Base-by-base conservation (phyloP, 176 grass and related monocot genomes). In the Thalia dealbata region DNA sequence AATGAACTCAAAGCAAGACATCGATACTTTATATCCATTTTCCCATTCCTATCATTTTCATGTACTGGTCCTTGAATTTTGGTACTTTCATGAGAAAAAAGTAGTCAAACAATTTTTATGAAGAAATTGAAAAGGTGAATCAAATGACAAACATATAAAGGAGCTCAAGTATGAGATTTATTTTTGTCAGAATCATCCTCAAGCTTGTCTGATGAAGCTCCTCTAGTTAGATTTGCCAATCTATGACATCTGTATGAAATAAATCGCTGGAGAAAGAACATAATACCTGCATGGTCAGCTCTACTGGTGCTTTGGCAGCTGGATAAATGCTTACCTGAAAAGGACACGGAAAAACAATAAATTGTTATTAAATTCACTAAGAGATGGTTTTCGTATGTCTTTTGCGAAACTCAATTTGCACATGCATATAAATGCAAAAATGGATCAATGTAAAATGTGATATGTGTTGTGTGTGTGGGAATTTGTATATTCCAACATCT, bases 281-380 rank as follows among this genome's bases (percentile, higher is more conserved):
- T 69, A 62, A 12, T 75, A 91, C 89, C 89, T 91, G 89, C 85
- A 91, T 81, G 45, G 83, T 81, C 71, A 86, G 87, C 75, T 91
- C 89, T 24, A 82, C 72, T 54, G 89, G 85, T 32, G 89, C 89
- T 88, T 88, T 91, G 19, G 83, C 67, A 83, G 85, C 80, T 60
- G 89, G 89, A 69, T 91, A 91, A 61, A 86, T 76, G 46, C 64
- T 88, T 73, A 88, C 80, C 89, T 91, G 89, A 78, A 81, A 21
- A 65, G 1, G 30, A 66, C 48, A 69, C 64, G 38, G 42, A 0
- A 11, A 16, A 60, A 43, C n/a, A 74, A 55, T 63, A 29, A 63
- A 63, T 27, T 63, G 22, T 4, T 63, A 23, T 27, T 24, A 35
- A 1, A 35, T 14, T 16, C 1, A 30, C 8, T 30, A 64, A 10